Base-by-base conservation (phyloP, 176 grass and related monocot species). In the Bonia amplexicaulis region DNA sequence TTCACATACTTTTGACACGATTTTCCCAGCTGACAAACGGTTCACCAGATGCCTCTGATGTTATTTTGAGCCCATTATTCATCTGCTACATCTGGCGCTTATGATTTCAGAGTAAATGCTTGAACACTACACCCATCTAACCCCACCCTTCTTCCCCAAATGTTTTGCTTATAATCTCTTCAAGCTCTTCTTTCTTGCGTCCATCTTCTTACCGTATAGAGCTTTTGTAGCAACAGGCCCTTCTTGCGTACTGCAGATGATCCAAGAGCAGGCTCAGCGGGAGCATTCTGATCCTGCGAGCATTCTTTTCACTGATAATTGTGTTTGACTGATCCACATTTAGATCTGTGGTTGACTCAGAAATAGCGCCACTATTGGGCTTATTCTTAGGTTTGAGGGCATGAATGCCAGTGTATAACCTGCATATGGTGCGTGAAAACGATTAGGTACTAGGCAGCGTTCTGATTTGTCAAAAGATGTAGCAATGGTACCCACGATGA, bases 151-250 rank as follows among this genome's bases (percentile, higher is more conserved):
- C n/a, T 14, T 12, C 20, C 47, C 29, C 10, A 51, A 3, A 78
- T 72, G 64, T 74, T 84, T 74, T 26, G 48, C 57, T 87, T 82
- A 94, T 35, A 97, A 46, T 91, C 92, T 84, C 87, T 97, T 97
- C 86, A 97, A 76, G 74, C 95, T 93, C 79, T 94, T 97, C 92
- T 97, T 97, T 73, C 92, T 93, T 1, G 92, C 92, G 70, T 97
- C 92, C 37, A 93, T 89, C 84, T 92, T 97, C 88, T 94, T 97
- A 86, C 93, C 95, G 0, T 83, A 71, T 14, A 84, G 78, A 69
- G 51, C 70, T 85, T 94, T 94, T 6, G 67, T 75, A 26, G 70
- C 51, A 54, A 37, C 26, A 66, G 23, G 14, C 88, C 90, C 84
- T 95, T 95, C 74, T 80, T 87, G 19, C 66, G 81, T 31, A 59